Conservation (phyloP, 148 eudicot species). For the Dysphania ambrosioides region DNA sequence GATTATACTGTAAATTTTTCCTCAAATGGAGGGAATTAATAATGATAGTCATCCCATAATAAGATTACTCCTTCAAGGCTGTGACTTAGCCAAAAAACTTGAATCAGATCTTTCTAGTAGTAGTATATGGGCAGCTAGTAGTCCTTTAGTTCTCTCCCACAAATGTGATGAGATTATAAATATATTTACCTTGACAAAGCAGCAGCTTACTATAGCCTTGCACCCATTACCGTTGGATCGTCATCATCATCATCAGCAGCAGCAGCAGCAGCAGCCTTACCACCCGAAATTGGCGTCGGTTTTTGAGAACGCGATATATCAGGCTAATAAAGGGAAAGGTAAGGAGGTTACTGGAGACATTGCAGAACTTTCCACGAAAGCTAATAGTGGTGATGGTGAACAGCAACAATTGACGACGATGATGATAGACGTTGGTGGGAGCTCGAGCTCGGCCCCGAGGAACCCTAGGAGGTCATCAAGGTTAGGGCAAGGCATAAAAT, state of each 20-base stretch:
- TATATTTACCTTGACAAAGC: constrained; percentile 32
- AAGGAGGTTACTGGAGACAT: constrained; percentile 18
- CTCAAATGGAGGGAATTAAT: constrained; percentile 41
- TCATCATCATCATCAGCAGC: not conserved
- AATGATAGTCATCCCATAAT: constrained; percentile 1
- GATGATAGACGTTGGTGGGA: constrained; percentile 13
- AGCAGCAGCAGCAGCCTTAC: not conserved
- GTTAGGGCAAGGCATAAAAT: constrained; percentile 20
- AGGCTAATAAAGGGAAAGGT: not conserved
- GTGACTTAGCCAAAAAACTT: constrained; percentile 45
- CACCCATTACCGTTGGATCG: not conserved
- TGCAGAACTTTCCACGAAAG: not conserved
- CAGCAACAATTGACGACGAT: not conserved
- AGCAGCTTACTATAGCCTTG: constrained; percentile 16
- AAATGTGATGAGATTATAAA: constrained; percentile 47
- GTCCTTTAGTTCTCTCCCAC: constrained; percentile 20
- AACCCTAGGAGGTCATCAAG: not conserved
- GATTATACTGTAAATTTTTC: not conserved
- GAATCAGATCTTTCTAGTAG: constrained; percentile 37
- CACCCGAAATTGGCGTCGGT: constrained; percentile 1
- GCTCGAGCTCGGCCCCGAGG: constrained; percentile 7
- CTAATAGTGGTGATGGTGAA: constrained; percentile 2
- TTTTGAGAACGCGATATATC: not conserved
- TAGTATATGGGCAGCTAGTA: constrained; percentile 9
- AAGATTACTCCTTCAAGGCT: constrained; percentile 36